Evolutionary conservation across 176 grass and related monocot genomes (phyloP).

Genomic region (Cenchrus americanus): DNA sequence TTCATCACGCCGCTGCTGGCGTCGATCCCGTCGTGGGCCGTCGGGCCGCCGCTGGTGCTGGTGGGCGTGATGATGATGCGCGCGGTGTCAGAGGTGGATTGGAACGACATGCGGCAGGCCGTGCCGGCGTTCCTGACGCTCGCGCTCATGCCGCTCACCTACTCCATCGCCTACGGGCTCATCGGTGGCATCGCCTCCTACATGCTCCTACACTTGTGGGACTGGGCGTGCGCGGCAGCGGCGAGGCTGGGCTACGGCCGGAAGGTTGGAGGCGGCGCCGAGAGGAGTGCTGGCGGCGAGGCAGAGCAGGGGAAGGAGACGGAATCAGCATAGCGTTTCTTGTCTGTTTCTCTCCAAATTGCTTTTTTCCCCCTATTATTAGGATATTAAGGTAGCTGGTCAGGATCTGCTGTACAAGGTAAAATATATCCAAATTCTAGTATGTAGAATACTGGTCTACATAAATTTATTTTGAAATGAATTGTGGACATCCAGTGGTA

Average conservation of each 20-base stretch:
- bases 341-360: not conserved
- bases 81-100: constrained; percentile 79
- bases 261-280: constrained; percentile 26
- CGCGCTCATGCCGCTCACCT: constrained; percentile 77
- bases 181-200: constrained; percentile 74
- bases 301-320: constrained; percentile 36
- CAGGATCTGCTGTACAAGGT: constrained; percentile 2
- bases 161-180: constrained; percentile 89
- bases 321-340: constrained; percentile 47
- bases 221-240: constrained; percentile 48
- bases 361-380: not conserved
- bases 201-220: constrained; percentile 69
- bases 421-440: not conserved
- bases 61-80: constrained; percentile 92
- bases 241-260: constrained; percentile 10
- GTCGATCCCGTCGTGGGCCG: constrained; percentile 83
- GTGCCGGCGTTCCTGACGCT: constrained; percentile 86
- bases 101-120: constrained; percentile 77
- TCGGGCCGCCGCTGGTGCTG: constrained; percentile 76
- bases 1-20: constrained; percentile 82
- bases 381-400: not conserved
- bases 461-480: not conserved
- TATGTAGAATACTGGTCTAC: not conserved
- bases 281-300: constrained; percentile 4
- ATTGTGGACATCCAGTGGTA: not conserved